phyloP scores from a whole-genome alignment of 441 rosid genomes.

The Gossypium gossypioides region DNA sequence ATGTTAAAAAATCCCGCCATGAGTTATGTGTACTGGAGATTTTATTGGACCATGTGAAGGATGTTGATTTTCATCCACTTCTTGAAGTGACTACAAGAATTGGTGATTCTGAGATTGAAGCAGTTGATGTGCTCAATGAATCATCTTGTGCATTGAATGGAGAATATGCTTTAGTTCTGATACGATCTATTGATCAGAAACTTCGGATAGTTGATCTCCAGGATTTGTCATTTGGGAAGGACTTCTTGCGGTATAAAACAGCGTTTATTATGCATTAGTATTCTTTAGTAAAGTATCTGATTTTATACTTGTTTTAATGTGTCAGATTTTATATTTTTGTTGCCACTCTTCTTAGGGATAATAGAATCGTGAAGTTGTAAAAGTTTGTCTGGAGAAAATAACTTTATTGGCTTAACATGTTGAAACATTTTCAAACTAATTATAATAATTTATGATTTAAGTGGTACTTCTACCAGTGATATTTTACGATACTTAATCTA shows the following conservation, averaged over 20 bases:
- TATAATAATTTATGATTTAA: background rate
- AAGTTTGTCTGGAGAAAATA: background rate
- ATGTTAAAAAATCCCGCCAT: conserved; percentile 38
- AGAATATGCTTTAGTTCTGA: conserved; percentile 50
- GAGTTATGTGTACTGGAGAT: conserved; percentile 47
- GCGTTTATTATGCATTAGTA: conserved; percentile 12
- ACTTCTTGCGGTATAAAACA: conserved; percentile 49
- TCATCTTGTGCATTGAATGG: conserved; percentile 49
- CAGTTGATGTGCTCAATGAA: conserved; percentile 48
- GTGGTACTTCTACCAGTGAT: background rate
- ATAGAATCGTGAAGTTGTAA: background rate
- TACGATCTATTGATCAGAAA: conserved; percentile 44
- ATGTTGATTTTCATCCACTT: conserved; percentile 58
- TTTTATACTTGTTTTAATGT: background rate
- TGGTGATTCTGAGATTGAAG: conserved; percentile 56
- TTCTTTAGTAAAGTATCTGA: conserved; percentile 10
- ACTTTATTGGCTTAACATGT: background rate
- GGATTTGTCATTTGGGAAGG: conserved; percentile 48
- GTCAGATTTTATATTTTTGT: background rate
- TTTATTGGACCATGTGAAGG: conserved; percentile 47
- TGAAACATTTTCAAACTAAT: background rate
- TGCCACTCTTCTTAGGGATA: background rate
- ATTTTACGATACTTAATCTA: background rate
- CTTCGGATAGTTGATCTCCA: conserved; percentile 54
- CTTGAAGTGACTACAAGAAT: conserved; percentile 49